These are phyloP conservation scores for Tuber aestivum DNA, from an alignment of 495 filamentous ascomycete genomes.

Conservation along the genomic window DNA sequence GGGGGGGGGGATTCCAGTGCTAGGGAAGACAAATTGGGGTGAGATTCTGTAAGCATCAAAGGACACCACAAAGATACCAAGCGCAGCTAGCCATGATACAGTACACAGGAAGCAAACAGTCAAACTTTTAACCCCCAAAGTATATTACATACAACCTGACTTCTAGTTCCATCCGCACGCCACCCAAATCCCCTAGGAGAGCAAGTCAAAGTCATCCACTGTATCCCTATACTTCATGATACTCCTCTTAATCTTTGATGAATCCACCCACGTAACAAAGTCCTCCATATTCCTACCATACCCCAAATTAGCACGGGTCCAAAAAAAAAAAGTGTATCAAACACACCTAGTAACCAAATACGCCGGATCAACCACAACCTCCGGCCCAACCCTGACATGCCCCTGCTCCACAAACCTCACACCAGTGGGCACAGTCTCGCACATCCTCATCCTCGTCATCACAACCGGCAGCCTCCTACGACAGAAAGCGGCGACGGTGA, in stretches of 20 bases:
- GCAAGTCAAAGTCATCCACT: constrained; percentile 90
- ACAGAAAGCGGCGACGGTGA: constrained; percentile 79
- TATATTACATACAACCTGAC: not conserved
- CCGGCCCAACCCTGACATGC: constrained; percentile 86
- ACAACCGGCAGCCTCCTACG: constrained; percentile 74
- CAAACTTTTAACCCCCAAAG: not conserved
- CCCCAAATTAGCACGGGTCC: constrained; percentile 36
- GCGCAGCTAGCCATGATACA: no score
- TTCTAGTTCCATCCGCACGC: not conserved
- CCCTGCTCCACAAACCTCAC: constrained; percentile 89
- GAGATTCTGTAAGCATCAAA: no score
- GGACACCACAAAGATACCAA: no score
- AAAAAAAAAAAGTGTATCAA: constrained; percentile 18
- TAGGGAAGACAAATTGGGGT: no score
- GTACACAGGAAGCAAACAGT: not conserved
- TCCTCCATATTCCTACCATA: constrained; percentile 72
- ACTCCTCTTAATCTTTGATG: constrained; percentile 92
- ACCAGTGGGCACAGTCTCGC: constrained; percentile 74
- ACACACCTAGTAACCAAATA: constrained; percentile 59
- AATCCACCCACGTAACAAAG: constrained; percentile 94
- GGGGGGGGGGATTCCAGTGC: no score
- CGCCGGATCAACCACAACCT: constrained; percentile 81
- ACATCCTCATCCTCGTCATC: constrained; percentile 83
- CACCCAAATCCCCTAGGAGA: constrained; percentile 47
- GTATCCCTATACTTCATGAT: constrained; percentile 91